Base-by-base conservation (phyloP, 495 filamentous ascomycete species). In the Penicillium macrosclerotiorum region DNA sequence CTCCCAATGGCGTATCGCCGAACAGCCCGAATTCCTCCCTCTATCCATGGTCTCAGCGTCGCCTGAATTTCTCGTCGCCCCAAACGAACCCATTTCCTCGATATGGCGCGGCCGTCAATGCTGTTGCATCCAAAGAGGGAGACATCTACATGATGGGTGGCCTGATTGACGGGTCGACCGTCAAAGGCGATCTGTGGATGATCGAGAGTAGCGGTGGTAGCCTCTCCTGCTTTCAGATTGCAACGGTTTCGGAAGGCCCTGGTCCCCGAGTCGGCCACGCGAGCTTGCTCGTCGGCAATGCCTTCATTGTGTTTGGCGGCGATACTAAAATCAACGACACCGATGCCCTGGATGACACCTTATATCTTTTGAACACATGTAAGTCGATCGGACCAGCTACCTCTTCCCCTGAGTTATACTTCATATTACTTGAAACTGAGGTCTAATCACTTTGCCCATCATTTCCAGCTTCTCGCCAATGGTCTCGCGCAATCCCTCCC, bases 341-440 rank as follows among this genome's bases (percentile, higher is more conserved):
- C 5, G 94, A 99, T 66, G 73, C 86, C 23, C 64, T 99, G 39
- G 94, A 99, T 55, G 91, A 97, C 67, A 96, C 92, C 6, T 69
- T 99, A 11, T 99, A 99, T 66, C 78, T 99, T 16, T 72, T 99
- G 29, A 99, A 99, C 74, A 99, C 94, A 36, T 95, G 94, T 97
- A 79, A 65, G 90, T 69, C 35, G 32, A 18, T 9, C 22, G 25
- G 26, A 1, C 18, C 2, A 27, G 13, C 20, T 16, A 31, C 27
- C 12, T 48, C 11, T 48, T 14, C 16, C n/a, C n/a, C n/a, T n/a
- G n/a, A n/a, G n/a, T n/a, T n/a, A n/a, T n/a, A n/a, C n/a, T n/a
- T n/a, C n/a, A n/a, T n/a, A n/a, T 42, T 16, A 35, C 52, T 41
- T 57, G 44, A 56, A 18, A 35, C 16, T 34, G n/a, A n/a, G n/a